These are phyloP conservation scores for Phytopythium ostracodes DNA, from an alignment of 352 stramenopile genomes.

Conservation along the genomic window DNA sequence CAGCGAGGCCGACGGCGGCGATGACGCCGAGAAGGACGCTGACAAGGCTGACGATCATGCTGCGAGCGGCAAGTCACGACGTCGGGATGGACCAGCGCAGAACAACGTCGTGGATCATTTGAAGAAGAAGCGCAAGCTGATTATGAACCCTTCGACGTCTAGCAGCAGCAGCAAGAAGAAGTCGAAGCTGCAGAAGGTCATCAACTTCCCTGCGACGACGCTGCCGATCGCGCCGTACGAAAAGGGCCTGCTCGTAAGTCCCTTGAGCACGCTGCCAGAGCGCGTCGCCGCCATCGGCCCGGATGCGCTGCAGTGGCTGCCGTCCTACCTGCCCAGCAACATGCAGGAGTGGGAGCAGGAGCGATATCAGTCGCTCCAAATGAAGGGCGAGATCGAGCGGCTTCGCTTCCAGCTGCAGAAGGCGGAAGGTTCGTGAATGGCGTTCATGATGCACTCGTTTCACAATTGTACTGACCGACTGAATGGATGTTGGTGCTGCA, in stretches of 20 bases:
- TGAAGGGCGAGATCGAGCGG: constrained; percentile 77
- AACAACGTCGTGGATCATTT: constrained; percentile 15
- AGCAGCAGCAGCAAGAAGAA: constrained; percentile 32
- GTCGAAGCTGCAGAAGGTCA: constrained; percentile 39
- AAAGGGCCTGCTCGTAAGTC: constrained; percentile 59
- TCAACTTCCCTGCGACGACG: constrained; percentile 66
- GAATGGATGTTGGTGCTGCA: constrained; percentile 13
- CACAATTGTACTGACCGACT: neutral
- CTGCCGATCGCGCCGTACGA: constrained; percentile 67
- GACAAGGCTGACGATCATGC: constrained; percentile 1
- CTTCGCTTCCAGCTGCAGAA: constrained; percentile 71
- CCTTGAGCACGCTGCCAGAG: constrained; percentile 62
- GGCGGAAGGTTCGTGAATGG: constrained; percentile 42
- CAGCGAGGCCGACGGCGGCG: constrained; percentile 12
- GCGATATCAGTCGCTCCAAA: constrained; percentile 61
- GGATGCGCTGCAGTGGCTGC: constrained; percentile 67
- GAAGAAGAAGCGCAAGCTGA: constrained; percentile 60
- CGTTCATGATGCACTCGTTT: neutral
- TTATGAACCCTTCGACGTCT: constrained; percentile 29
- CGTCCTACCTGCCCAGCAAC: constrained; percentile 58
- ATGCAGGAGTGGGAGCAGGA: constrained; percentile 80
- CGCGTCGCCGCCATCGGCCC: constrained; percentile 61
- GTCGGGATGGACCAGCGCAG: constrained; percentile 2
- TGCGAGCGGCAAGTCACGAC: neutral
- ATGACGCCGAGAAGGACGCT: constrained; percentile 6